Evolutionary conservation across 148 eudicot genomes (phyloP), one percentile per base, ranked within the genome.

Genomic region (Chenopodium formosanum): DNA sequence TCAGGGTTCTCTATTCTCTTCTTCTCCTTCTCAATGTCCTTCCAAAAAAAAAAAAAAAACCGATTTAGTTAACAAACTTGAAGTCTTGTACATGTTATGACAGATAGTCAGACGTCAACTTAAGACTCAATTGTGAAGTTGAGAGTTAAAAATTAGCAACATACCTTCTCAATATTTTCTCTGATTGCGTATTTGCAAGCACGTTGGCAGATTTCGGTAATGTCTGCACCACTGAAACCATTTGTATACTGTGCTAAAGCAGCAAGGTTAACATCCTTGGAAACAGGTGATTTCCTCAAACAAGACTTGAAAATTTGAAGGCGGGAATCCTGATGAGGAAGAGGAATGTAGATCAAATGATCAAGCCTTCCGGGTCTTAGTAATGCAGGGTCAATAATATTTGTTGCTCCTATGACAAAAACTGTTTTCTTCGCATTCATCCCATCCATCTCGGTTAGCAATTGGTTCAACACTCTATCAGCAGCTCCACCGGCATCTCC

Each of bases 401-500:
- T 92, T 63, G 97, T 92, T 14, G 94, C 97, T 23, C 94, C 94
- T 47, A 91, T 92, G 6, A 91, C 87, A 76, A 92, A 92, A 4
- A 92, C 97, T 0, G 91, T 92, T 58, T 92, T 92, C 89, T 92
- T 92, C 1, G 94, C 89, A 34, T 86, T 85, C 94, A 92, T 92
- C 31, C 97, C 97, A 78, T 92, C 97, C 97, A 92, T 92, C 76
- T 92, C 97, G 0, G 94, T 92, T 4, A 92, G 86, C 32, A 92
- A 84, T 65, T 92, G 94, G 76, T 92, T 92, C 89, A 92, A 76
- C 58, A 92, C 97, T 64, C 97, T 83, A 71, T 91, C 97, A 34
- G 97, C 97, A 14, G 92, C 97, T 78, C 97, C 97, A 17, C 94
- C 94, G 25, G 94, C 94, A 80, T 91, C 97, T 79, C 97, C 94